phyloP scores from a whole-genome alignment of 345 rosid species.

The Populus tremula region DNA sequence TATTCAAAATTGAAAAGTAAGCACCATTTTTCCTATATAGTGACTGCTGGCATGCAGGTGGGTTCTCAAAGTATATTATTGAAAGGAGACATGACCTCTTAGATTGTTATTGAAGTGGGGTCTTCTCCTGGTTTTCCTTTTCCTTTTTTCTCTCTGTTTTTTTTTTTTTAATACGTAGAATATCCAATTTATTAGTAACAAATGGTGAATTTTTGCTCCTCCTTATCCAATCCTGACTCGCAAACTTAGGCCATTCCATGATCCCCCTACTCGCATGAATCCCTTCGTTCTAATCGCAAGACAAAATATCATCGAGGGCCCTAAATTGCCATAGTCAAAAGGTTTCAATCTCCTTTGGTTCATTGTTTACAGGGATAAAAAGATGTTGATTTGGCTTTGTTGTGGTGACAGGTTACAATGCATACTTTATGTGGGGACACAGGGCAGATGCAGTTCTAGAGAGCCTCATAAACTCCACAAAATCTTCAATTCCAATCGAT shows the following conservation, averaged over 20 bases:
- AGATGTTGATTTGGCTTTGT: neutral
- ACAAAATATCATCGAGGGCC: neutral
- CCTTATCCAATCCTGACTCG: slow-evolving; percentile 22
- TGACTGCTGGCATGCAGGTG: slow-evolving; percentile 8
- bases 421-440: slow-evolving; percentile 27
- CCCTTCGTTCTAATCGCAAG: neutral
- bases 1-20: slow-evolving; percentile 45
- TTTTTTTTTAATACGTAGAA: slow-evolving; percentile 6
- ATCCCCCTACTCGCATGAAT: neutral
- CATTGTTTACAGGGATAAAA: neutral
- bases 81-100: slow-evolving; percentile 26
- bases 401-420: slow-evolving; percentile 16
- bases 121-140: neutral
- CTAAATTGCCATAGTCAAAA: slow-evolving; percentile 16
- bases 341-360: slow-evolving; percentile 1
- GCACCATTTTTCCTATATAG: slow-evolving; percentile 25
- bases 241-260: neutral
- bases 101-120: slow-evolving; percentile 12
- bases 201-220: slow-evolving; percentile 16
- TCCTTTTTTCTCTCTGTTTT: neutral
- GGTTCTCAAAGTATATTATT: slow-evolving; percentile 12
- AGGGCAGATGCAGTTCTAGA: neutral
- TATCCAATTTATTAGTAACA: slow-evolving; percentile 37
- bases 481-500: neutral
- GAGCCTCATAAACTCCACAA: neutral